These are phyloP conservation scores for Suillus hirtellus DNA, from an alignment of 768 basidiomycete species.

Conservation along the genomic window DNA sequence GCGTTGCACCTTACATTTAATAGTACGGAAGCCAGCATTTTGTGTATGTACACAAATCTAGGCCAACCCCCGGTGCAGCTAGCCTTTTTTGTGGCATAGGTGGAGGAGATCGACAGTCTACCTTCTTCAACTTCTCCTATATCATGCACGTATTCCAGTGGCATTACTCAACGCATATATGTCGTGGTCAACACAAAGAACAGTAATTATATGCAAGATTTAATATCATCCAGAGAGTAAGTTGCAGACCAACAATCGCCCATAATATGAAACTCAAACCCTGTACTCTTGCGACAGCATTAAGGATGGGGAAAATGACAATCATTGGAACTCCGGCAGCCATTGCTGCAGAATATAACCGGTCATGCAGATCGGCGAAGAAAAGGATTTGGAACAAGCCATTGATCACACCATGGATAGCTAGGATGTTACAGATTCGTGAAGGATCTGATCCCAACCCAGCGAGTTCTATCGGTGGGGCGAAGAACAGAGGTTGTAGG, in stretches of 20 bases:
- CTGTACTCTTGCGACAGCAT: conserved; percentile 47
- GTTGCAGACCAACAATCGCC: conserved; percentile 50
- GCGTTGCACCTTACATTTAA: not conserved
- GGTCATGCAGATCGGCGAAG: conserved; percentile 61
- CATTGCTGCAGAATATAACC: conserved; percentile 55
- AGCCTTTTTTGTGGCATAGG: not conserved
- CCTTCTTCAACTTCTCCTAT: not conserved
- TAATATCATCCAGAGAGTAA: conserved; percentile 45
- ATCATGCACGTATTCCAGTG: not conserved
- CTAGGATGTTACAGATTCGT: conserved; percentile 64
- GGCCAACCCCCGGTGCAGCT: not conserved
- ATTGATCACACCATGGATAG: conserved; percentile 59
- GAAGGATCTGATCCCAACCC: conserved; percentile 70
- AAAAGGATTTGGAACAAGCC: conserved; percentile 67
- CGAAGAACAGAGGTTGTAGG: conserved; percentile 68
- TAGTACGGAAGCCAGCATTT: not conserved
- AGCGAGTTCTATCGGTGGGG: conserved; percentile 66
- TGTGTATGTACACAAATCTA: not conserved
- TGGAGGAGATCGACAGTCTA: not conserved
- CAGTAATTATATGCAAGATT: conserved; percentile 47
- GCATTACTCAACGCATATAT: not conserved
- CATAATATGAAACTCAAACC: conserved; percentile 53
- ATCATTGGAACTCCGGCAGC: conserved; percentile 53
- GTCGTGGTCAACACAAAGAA: not conserved
- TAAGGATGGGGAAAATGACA: conserved; percentile 61